phyloP scores from a whole-genome alignment of 1,139 yeast species.

The Geotrichum bryndzae region DNA sequence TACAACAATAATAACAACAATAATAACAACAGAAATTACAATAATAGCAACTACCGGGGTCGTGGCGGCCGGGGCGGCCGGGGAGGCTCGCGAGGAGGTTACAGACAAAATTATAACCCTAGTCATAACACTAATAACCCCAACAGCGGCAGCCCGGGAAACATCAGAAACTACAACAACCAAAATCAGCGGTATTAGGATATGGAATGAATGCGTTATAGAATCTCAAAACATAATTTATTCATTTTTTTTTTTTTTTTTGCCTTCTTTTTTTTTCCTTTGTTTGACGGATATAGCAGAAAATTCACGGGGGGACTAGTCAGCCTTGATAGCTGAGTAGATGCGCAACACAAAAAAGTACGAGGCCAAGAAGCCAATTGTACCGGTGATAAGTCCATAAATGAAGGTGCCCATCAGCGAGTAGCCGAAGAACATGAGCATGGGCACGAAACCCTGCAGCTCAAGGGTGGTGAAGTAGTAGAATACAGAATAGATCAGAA shows the following conservation, averaged over 20 bases:
- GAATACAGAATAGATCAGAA: slow-evolving; percentile 61
- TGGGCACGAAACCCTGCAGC: slow-evolving; percentile 56
- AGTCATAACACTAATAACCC: slow-evolving; percentile 17
- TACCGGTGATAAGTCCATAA: slow-evolving; percentile 68
- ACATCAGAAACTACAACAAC: slow-evolving; percentile 14
- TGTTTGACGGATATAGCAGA: background rate
- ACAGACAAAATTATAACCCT: slow-evolving; percentile 16
- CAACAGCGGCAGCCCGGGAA: slow-evolving; percentile 1
- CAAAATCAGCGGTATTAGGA: slow-evolving; percentile 13
- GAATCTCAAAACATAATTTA: background rate
- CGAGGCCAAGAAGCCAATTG: slow-evolving; percentile 64
- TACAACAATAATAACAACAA: slow-evolving; percentile 21
- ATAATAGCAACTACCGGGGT: slow-evolving; percentile 20
- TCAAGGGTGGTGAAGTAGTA: slow-evolving; percentile 44
- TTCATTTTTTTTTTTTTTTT: background rate
- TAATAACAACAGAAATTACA: slow-evolving; percentile 22
- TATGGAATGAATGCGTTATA: background rate
- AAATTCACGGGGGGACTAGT: slow-evolving; percentile 31
- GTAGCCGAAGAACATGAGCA: slow-evolving; percentile 63
- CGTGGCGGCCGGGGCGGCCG: slow-evolving; percentile 25
- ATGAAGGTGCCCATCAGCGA: slow-evolving; percentile 58
- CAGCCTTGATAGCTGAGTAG: slow-evolving; percentile 54
- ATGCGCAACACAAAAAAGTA: slow-evolving; percentile 53
- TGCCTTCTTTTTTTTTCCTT: background rate
- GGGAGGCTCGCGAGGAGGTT: slow-evolving; percentile 20